These are phyloP conservation scores for Niebla homalea DNA, from an alignment of 495 filamentous ascomycete genomes.

Conservation along the genomic window DNA sequence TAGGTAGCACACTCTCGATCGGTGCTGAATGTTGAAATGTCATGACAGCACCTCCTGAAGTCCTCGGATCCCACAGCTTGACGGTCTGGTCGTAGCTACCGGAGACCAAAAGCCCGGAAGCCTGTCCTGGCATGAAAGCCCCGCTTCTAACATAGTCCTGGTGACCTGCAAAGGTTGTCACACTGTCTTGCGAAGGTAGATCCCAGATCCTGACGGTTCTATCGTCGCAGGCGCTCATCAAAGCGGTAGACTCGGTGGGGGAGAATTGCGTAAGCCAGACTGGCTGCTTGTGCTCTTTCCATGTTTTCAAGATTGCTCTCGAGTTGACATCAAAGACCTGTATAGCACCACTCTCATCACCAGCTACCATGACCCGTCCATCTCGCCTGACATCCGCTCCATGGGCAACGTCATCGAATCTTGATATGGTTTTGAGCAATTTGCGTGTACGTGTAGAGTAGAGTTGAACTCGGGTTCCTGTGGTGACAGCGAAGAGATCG, in stretches of 20 bases:
- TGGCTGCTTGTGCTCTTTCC: slow-evolving; percentile 89
- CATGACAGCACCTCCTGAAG: slow-evolving; percentile 56
- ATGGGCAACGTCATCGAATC: slow-evolving; percentile 81
- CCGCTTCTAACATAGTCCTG: slow-evolving; percentile 82
- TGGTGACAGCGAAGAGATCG: slow-evolving; percentile 85
- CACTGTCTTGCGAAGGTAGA: slow-evolving; percentile 62
- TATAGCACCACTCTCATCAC: slow-evolving; percentile 77
- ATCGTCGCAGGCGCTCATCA: slow-evolving; percentile 82
- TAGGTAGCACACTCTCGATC: slow-evolving; percentile 72
- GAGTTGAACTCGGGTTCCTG: slow-evolving; percentile 80
- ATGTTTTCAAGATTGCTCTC: slow-evolving; percentile 87
- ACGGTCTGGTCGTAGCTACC: slow-evolving; percentile 93
- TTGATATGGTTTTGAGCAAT: slow-evolving; percentile 76
- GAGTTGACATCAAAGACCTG: slow-evolving; percentile 89
- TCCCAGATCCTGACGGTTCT: slow-evolving; percentile 90
- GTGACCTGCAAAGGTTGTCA: slow-evolving; percentile 72
- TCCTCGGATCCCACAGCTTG: slow-evolving; percentile 80
- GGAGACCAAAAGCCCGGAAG: slow-evolving; percentile 60
- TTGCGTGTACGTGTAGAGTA: slow-evolving; percentile 82
- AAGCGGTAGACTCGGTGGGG: slow-evolving; percentile 66
- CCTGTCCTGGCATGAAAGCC: slow-evolving; percentile 66
- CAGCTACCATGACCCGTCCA: slow-evolving; percentile 76
- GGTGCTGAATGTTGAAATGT: slow-evolving; percentile 84
- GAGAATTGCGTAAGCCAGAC: slow-evolving; percentile 86
- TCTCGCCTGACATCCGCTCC: slow-evolving; percentile 77